Base-by-base conservation (phyloP, 1,284 basidiomycete species). In the Rhodofomes roseus region DNA sequence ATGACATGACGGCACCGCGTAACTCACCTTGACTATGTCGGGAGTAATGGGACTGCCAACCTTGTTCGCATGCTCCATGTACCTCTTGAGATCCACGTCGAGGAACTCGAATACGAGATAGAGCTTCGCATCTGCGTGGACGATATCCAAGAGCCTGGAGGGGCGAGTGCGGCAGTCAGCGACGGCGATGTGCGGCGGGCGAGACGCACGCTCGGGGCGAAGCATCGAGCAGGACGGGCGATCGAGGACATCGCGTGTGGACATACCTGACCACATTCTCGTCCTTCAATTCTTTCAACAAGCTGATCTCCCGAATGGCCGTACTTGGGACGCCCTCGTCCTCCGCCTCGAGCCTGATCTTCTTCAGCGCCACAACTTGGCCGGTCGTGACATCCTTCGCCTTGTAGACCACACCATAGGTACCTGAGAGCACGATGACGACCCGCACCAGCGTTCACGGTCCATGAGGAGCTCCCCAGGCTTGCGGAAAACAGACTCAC, bases 361-460 rank as follows among this genome's bases (percentile, higher is more conserved):
- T 98, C 85, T 99, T 99, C 70, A 96, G 80, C 53, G 95, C 95
- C 55, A 95, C 96, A 68, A 93, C 85, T 74, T 86, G 72, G 77
- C 92, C 86, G 56, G 86, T 86, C 66, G 77, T 80, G 72, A 87
- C 76, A 74, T 94, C 86, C 71, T 87, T 86, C 63, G 89, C 93
- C 75, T 95, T 95, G 84, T 98, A 98, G 20, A 99, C 96, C 58
- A 98, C 96, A 64, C 97, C 97, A 69, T 99, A 99, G 51, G 97
- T 99, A 68, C 96, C 96, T 98, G 68, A 20, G 40, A 4, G 16
- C n/a, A 36, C 27, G 12, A 4, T 23, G 22, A 40, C 4, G 51
- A 22, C 43, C 52, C 23, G 39, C 55, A 34, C 53, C 6, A n/a
- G n/a, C 36, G 27, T 56, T 59, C 50, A 51, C 6, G 22, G 11